Evolutionary conservation across 768 basidiomycete species (phyloP).

Genomic region (Russula sp.): DNA sequence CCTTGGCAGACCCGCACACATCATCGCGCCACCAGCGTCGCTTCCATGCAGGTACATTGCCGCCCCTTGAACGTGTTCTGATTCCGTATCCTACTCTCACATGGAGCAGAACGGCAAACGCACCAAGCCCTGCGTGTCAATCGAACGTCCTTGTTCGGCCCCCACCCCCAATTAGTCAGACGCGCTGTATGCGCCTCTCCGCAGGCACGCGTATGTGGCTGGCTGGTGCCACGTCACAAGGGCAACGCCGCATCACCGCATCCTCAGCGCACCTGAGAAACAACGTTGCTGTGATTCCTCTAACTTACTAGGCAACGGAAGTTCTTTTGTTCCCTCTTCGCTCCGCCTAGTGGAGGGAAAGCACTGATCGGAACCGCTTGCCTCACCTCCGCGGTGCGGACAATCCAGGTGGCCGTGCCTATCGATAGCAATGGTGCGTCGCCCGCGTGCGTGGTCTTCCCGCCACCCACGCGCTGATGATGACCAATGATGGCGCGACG

Average conservation of each 20-base stretch:
- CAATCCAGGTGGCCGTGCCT: conserved; percentile 16
- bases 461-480: conserved; percentile 15
- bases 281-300: conserved; percentile 15
- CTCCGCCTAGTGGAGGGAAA: background rate
- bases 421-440: conserved; percentile 18
- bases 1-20: background rate
- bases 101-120: background rate
- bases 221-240: conserved; percentile 16
- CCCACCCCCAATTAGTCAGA: conserved; percentile 4
- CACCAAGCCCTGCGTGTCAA: conserved; percentile 6
- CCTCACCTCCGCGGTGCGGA: conserved; percentile 19
- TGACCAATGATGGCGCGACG: conserved; percentile 9
- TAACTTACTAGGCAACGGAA: conserved; percentile 7
- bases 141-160: background rate
- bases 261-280: conserved; percentile 18
- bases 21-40: conserved; percentile 15
- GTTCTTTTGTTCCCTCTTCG: conserved; percentile 15
- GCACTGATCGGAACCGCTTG: conserved; percentile 19
- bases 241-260: conserved; percentile 18
- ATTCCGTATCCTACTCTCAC: conserved; percentile 1
- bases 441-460: conserved; percentile 12
- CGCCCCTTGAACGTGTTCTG: conserved; percentile 10
- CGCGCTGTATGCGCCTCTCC: background rate
- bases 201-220: conserved; percentile 12
- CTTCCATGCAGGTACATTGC: conserved; percentile 15